Percentiles rank a stretch among this genome's conserved stretches.
These are phyloP conservation scores for Gremmenia infestans DNA, from an alignment of 2,329 filamentous ascomycete genomes.

Conservation along the genomic window DNA sequence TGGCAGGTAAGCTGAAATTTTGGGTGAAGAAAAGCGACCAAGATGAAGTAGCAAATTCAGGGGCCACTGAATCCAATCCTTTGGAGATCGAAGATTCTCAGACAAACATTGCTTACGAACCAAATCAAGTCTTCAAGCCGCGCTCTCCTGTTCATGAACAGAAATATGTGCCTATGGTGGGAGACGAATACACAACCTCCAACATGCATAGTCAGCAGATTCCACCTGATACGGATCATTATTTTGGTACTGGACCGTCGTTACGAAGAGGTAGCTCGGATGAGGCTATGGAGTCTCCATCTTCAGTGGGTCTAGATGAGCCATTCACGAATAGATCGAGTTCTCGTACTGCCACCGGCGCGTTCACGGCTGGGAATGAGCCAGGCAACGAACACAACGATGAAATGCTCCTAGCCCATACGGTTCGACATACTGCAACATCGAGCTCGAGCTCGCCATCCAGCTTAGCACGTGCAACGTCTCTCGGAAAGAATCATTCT, in stretches of 20 bases:
- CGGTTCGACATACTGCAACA: not conserved
- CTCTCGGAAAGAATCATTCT: not conserved
- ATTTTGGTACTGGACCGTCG: too few relatives aligned
- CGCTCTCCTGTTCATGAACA: not conserved
- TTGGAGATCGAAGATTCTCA: constrained; percentile 9
- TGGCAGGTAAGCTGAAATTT: not conserved
- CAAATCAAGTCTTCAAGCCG: not conserved
- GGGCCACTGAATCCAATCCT: not conserved
- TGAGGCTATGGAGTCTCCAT: not conserved
- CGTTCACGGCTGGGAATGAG: not conserved
- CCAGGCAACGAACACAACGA: not conserved
- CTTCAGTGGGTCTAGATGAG: not conserved
- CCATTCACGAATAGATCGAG: not conserved
- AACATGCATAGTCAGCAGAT: not conserved
- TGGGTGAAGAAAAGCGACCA: not conserved
- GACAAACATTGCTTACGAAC: not conserved
- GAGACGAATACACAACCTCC: not conserved
- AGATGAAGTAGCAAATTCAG: not conserved
- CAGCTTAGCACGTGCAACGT: not conserved
- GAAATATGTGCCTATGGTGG: too few relatives aligned
- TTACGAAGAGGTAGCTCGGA: not conserved
- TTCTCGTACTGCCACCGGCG: not conserved
- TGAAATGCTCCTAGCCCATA: constrained; percentile 1
- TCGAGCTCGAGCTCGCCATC: not conserved
- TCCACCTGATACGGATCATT: not conserved